Base-by-base conservation (phyloP, 2,329 filamentous ascomycete genomes). In the Trichoderma koningiopsis region DNA sequence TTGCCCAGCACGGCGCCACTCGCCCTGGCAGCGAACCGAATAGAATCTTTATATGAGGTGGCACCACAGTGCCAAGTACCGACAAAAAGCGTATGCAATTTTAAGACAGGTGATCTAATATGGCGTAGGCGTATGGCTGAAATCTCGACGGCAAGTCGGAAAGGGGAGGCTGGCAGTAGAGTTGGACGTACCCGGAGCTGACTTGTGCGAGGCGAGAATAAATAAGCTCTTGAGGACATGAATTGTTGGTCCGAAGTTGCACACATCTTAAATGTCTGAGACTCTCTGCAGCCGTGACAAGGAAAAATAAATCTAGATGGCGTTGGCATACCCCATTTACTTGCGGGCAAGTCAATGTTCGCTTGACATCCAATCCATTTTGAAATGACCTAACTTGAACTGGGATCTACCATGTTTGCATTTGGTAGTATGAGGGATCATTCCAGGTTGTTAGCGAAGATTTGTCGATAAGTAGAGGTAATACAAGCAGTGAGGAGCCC, bases 21-120 rank as follows among this genome's bases (percentile, higher is more conserved):
- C 71, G 70, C 68, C 69, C 72, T 59, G 55, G 53, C 62, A 63
- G 31, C 72, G 68, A 74, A 70, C 70, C 72, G 68, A 69, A 73
- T 70, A 37, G 52, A 59, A 64, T 24, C n/a, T 52, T 22, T 33
- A 58, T 8, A 43, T 56, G 24, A 29, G 6, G 66, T 68, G 11
- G 27, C 14, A 68, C 40, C 66, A 47, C 11, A 52, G 37, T 63
- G 27, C 27, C 40, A 31, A 62, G 52, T 53, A 49, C 40, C 66
- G 58, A 37, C 58, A 62, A 47, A 22, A 29, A 47, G 52, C 52
- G 52, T 35, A 47, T 31, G 14, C 35, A 33, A 24, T 22, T 63
- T 22, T 47, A 55, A 68, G 66, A 63, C 66, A 69, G 16, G 35
- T 64, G 61, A 31, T 22, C 55, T 24, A 55, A 69, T 62, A 40